Base-by-base conservation (phyloP, 306 rosid species). In the Potentilla sterilis region DNA sequence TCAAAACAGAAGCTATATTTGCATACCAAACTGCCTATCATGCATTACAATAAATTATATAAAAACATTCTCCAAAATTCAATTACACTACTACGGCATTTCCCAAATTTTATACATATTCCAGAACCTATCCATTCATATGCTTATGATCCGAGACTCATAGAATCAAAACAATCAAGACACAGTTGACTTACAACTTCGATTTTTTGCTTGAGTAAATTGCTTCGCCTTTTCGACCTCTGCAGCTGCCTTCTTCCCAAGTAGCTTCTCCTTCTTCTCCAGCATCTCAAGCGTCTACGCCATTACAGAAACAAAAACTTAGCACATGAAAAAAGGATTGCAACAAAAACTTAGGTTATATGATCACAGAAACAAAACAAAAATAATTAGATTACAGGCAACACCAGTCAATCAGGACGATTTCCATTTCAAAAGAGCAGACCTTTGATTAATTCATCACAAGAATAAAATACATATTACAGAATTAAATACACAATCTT, bases 261-360 rank as follows among this genome's bases (percentile, higher is more conserved):
- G 96, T 9, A 92, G 89, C 65, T 92, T 96, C 88, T 96, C 99
- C 90, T 96, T 96, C 83, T 96, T 96, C 91, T 96, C 99, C 22
- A 96, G 88, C 99, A 96, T 92, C 79, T 96, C 99, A 62, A 96
- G 98, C 12, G 99, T 96, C 99, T 96, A 83, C 73, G 83, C 40
- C 48, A 80, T 41, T 21, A 24, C 40, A 55, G 2, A 18, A 22
- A 3, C 58, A 46, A 15, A 38, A 22, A 15, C 46, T 16, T 19
- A 37, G 46, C 44, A 65, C 6, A 65, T 65, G 18, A 37, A 38
- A 19, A 62, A 4, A 8, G 10, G 1, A 14, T 62, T 34, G 22
- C 19, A 49, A 19, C 61, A 51, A 19, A 72, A 49, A 48, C 1
- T 0, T 10, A 9, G 28, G n/a, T 54, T 58, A 22, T 2, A 2